These are phyloP conservation scores for Colletotrichum siamense DNA, from an alignment of 2,329 filamentous ascomycete species.

Conservation along the genomic window DNA sequence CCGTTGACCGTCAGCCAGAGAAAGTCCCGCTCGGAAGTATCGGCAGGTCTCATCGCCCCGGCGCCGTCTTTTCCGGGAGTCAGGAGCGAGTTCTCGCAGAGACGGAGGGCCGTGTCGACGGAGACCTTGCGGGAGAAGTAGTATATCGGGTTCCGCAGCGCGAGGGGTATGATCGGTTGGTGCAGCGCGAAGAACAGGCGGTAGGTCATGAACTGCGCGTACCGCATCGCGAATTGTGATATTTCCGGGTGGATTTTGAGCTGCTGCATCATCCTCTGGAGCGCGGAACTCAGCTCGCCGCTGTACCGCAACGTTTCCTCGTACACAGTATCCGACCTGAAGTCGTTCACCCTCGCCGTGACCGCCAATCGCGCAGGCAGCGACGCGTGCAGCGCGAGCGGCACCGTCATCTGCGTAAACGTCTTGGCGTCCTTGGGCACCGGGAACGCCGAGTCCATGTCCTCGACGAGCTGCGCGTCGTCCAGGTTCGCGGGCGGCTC, in stretches of 20 bases:
- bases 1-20: constrained; percentile 44
- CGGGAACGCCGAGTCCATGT: constrained; percentile 24
- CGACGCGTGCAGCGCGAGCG: constrained; percentile 50
- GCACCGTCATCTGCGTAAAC: constrained; percentile 56
- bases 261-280: constrained; percentile 39
- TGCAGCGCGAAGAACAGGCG: constrained; percentile 60
- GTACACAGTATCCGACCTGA: constrained; percentile 47
- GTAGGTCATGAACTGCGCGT: constrained; percentile 49
- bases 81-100: constrained; percentile 26
- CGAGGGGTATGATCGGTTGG: constrained; percentile 50
- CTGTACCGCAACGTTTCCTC: constrained; percentile 53
- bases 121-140: constrained; percentile 60
- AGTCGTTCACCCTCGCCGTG: constrained; percentile 51
- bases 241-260: constrained; percentile 28
- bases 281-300: constrained; percentile 45
- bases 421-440: constrained; percentile 25
- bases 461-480: constrained; percentile 54
- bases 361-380: constrained; percentile 49
- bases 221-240: constrained; percentile 44
- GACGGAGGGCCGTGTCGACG: constrained; percentile 41
- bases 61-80: constrained; percentile 16
- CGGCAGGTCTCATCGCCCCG: background rate
- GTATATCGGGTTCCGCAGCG: constrained; percentile 50
- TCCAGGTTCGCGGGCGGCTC: constrained; percentile 55
- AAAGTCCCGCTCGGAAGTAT: constrained; percentile 32